Conservation (phyloP, 306 rosid species). For the Datisca glomerata region DNA sequence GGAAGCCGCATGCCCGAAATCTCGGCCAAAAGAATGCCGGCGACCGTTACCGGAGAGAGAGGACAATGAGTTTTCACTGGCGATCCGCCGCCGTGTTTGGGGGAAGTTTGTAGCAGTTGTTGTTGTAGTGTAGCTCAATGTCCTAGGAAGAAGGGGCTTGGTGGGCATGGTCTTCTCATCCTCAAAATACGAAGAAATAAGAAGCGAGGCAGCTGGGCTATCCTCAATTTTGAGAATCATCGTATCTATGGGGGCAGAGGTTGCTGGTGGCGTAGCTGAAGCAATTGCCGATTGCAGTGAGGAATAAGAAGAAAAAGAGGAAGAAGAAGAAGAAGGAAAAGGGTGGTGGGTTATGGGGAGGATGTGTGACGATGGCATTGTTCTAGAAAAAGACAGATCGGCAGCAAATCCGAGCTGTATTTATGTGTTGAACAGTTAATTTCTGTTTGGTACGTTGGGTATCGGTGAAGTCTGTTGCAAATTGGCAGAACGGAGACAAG, state of each 20-base stretch:
- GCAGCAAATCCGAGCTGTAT: slow-evolving; percentile 8
- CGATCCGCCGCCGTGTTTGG: slow-evolving; percentile 46
- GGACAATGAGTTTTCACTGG: slow-evolving; percentile 43
- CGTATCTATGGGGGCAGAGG: slow-evolving; percentile 11
- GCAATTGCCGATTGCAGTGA: slow-evolving; percentile 4
- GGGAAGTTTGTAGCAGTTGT: slow-evolving; percentile 11
- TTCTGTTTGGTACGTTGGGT: slow-evolving; percentile 4
- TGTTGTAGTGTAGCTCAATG: slow-evolving; percentile 13
- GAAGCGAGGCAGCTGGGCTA: slow-evolving; percentile 32
- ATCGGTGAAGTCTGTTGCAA: slow-evolving; percentile 11
- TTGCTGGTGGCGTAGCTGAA: slow-evolving; percentile 1
- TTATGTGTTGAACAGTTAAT: not conserved
- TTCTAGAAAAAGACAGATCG: slow-evolving; percentile 18
- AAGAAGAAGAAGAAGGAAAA: slow-evolving; percentile 6
- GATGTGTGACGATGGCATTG: slow-evolving; percentile 55
- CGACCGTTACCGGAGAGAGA: slow-evolving; percentile 8
- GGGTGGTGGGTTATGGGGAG: slow-evolving; percentile 35
- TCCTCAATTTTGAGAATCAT: slow-evolving; percentile 20
- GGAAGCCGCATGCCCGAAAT: slow-evolving; percentile 43
- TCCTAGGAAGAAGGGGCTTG: slow-evolving; percentile 35
- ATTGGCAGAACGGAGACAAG: not conserved
- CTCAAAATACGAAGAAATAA: slow-evolving; percentile 26
- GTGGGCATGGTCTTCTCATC: slow-evolving; percentile 17
- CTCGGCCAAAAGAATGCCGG: slow-evolving; percentile 23
- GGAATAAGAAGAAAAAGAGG: slow-evolving; percentile 1